Percentiles rank a stretch among this genome's conserved stretches.
Conservation (phyloP, 768 basidiomycete species). For the Coprinellus micaceus region DNA sequence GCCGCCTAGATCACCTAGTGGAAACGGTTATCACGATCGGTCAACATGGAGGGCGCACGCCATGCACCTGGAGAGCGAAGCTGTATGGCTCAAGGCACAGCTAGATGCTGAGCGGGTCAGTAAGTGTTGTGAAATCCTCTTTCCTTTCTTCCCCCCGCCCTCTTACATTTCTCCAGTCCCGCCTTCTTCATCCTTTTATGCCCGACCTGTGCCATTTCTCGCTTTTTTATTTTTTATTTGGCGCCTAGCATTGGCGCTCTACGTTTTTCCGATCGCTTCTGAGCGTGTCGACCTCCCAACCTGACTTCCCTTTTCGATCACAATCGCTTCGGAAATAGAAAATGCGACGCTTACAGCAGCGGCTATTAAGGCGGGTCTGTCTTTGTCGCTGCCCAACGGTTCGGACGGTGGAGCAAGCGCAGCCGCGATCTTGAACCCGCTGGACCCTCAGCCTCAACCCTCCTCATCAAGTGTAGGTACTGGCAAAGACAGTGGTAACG, state of each 20-base stretch:
- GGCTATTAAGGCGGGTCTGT: not conserved
- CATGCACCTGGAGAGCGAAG: constrained; percentile 38
- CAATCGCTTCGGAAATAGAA: not conserved
- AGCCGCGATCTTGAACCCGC: no score
- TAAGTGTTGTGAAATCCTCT: constrained; percentile 19
- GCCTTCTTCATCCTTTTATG: no score
- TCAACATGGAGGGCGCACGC: constrained; percentile 42
- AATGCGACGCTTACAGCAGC: not conserved
- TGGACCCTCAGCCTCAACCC: no score
- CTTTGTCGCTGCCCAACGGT: no score
- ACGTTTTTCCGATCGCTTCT: no score
- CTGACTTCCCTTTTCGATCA: not conserved
- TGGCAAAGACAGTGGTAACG: no score
- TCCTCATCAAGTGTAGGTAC: no score
- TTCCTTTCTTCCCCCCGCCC: not conserved
- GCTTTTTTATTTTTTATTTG: no score
- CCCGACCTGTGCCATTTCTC: no score
- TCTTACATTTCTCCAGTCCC: not conserved
- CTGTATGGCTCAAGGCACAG: constrained; percentile 33
- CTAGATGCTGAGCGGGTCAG: constrained; percentile 42
- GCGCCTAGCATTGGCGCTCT: no score
- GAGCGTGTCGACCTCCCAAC: no score
- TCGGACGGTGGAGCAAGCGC: no score
- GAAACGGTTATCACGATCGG: constrained; percentile 15
- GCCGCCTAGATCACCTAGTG: not conserved